A percentile compares a stretch with the other conserved stretches of the same genome.
Evolutionary conservation across 495 filamentous ascomycete species (phyloP).

Genomic region (Xylaria flabelliformis): DNA sequence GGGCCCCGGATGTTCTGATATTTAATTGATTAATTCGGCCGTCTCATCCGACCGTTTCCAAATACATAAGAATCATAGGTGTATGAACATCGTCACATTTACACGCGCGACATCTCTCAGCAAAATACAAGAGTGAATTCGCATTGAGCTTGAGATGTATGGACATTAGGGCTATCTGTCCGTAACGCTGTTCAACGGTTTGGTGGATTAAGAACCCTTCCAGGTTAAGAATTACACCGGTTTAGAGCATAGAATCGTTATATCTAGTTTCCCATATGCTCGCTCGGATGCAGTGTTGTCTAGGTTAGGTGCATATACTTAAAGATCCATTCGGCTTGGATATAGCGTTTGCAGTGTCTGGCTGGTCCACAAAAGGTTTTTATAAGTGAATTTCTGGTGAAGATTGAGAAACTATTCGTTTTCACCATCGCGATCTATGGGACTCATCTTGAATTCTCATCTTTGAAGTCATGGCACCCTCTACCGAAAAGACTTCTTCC

Average conservation of each 20-base stretch:
- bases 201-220: too few relatives aligned
- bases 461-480: conserved; percentile 9
- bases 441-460: neutral
- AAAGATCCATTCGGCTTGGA: neutral
- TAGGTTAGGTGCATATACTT: neutral
- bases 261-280: neutral
- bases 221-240: neutral
- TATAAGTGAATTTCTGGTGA: neutral
- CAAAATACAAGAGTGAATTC: neutral
- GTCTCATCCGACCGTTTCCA: neutral
- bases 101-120: neutral
- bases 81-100: neutral
- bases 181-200: too few relatives aligned
- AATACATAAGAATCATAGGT: neutral
- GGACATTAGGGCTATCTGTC: too few relatives aligned
- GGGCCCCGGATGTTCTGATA: neutral
- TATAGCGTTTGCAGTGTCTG: neutral
- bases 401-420: neutral
- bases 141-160: neutral
- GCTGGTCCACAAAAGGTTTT: neutral
- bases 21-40: neutral
- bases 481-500: neutral
- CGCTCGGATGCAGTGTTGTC: neutral
- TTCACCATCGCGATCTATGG: neutral
- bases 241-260: neutral